Evolutionary conservation across 1,139 yeast genomes (phyloP), one percentile per base, ranked within the genome.

Genomic region (Suhomyces yuchorum): DNA sequence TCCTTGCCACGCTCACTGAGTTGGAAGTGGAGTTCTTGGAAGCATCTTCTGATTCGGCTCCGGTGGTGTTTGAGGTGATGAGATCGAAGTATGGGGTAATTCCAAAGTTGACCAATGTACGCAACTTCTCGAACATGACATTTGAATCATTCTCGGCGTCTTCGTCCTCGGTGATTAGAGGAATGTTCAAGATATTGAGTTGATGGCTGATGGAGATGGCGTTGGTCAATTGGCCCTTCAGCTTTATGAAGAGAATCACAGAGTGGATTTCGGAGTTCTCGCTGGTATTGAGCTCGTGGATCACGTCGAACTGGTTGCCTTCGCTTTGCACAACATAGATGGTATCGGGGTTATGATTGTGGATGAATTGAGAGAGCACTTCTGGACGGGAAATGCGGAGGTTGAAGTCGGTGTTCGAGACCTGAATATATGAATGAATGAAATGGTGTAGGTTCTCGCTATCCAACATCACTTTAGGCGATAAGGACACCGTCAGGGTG

Each of bases 391-490:
- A 14, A 15, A 47, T 26, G 14, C 26, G 35, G 22, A 53, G 43
- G 20, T 43, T 40, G 33, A 47, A 49, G 19, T 52, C 54, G 8
- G 40, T 36, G 14, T 36, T 34, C n/a, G 48, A 42, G 6, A 48
- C 49, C 48, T 46, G 51, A 11, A 53, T 37, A n/a, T 47, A 37
- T 19, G 51, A 51, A 40, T 53, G 51, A 37, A 53, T 47, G 43
- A 43, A 53, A n/a, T 34, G 48, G 34, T 52, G 47, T 40, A 53
- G 51, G 32, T 34, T 42, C 28, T 49, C 49, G 22, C 33, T 33
- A 9, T 3, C 92, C 93, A 6, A 87, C 84, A 19, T 93, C 92
- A 9, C 89, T 92, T 24, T 85, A 64, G 12, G 84, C 59, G 1
- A 71, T 68, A 22, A 73, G 47, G 4, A 61, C 55, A 3, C 43